Evolutionary conservation across 371 early-diverging fungal genomes (phyloP).

Genomic region (Haplosporangium sp.): DNA sequence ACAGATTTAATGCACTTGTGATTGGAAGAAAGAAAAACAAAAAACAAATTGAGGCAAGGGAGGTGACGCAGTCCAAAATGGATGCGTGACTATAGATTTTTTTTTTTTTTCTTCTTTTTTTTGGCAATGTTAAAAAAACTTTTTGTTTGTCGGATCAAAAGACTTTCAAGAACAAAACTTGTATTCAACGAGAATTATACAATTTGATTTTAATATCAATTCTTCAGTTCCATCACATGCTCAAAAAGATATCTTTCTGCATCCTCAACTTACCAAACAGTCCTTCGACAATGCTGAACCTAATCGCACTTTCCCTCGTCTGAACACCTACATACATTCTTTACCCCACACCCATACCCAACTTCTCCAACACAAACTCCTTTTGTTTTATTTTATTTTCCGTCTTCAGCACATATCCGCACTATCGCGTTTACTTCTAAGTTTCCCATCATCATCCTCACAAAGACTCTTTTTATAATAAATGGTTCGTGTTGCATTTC

Average conservation of each 20-base stretch:
- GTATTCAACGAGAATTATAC: background rate
- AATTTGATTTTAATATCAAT: background rate
- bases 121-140: background rate
- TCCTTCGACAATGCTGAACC: constrained; percentile 1
- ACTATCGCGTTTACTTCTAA: background rate
- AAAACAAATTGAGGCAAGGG: background rate
- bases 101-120: too few species aligned
- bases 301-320: background rate
- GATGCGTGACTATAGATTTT: background rate
- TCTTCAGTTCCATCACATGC: background rate
- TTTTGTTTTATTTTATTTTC: too few species aligned
- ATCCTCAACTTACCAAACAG: background rate
- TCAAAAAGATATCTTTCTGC: background rate
- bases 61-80: background rate
- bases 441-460: background rate
- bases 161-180: too few species aligned
- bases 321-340: background rate
- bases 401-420: background rate
- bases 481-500: constrained; percentile 10
- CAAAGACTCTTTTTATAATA: background rate
- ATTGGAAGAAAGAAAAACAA: background rate
- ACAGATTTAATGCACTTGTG: background rate
- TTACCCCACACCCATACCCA: too few species aligned
- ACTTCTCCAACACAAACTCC: too few species aligned
- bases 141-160: too few species aligned